Evolutionary conservation across 169 alveolate species (phyloP).

Genomic region (Plasmodium sp.): DNA sequence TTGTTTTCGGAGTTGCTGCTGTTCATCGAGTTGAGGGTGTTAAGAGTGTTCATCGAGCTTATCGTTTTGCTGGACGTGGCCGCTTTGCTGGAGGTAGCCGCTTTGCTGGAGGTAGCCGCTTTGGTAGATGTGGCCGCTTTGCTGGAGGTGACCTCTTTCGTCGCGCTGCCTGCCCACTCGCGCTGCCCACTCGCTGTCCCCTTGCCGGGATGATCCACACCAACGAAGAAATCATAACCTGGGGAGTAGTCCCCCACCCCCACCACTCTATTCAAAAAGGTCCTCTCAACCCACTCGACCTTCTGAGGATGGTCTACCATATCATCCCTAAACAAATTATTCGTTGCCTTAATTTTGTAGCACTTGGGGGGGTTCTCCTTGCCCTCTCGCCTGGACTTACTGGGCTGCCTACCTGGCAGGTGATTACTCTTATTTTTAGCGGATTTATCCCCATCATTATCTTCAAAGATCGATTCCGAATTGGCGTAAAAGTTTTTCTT

Average conservation of each 20-base stretch:
- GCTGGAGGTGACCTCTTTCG: not conserved
- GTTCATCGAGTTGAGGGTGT: not conserved
- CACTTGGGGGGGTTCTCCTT: not conserved
- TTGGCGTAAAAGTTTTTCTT: slow-evolving; percentile 22
- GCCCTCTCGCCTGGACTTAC: not conserved
- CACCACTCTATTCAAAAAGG: not conserved
- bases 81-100: not conserved
- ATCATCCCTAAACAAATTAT: slow-evolving; percentile 31
- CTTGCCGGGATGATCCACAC: not conserved
- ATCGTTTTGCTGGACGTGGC: not conserved
- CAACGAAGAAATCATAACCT: not conserved
- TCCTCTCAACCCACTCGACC: not conserved
- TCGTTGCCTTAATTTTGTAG: slow-evolving; percentile 35
- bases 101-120: not conserved
- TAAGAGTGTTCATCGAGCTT: not conserved
- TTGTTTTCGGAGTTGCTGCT: not conserved
- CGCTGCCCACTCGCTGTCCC: not conserved
- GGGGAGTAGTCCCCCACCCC: not conserved
- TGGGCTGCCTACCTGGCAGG: not conserved
- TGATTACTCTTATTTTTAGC: not conserved
- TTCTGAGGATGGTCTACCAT: not conserved
- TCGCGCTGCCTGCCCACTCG: not conserved
- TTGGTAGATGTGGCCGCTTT: not conserved
- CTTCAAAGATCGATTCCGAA: slow-evolving; percentile 60
- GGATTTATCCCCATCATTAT: not conserved